A percentile compares a stretch with the other conserved stretches of the same genome.
phyloP scores from a whole-genome alignment of 495 filamentous ascomycete species.

The Pseudevernia furfuracea region DNA sequence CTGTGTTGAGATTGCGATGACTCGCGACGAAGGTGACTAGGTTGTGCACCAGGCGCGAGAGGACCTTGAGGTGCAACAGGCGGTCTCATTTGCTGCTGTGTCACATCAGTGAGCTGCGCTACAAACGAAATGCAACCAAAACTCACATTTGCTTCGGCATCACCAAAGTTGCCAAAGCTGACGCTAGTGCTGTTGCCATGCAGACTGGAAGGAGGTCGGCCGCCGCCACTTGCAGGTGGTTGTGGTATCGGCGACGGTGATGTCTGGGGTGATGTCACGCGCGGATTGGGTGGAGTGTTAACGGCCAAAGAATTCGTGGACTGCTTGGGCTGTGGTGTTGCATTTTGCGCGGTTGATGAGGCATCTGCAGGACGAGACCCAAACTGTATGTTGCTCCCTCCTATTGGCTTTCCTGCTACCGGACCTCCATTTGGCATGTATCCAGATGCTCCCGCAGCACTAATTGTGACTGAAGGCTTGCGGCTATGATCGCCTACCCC shows the following conservation, averaged over 20 bases:
- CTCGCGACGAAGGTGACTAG: constrained; percentile 69
- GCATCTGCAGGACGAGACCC: constrained; percentile 57
- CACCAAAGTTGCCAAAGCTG: constrained; percentile 77
- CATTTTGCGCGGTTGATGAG: constrained; percentile 62
- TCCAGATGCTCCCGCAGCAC: constrained; percentile 63
- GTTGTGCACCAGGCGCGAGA: constrained; percentile 53
- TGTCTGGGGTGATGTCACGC: constrained; percentile 61
- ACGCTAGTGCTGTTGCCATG: constrained; percentile 54
- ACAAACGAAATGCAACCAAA: neutral
- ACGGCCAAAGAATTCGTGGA: constrained; percentile 55
- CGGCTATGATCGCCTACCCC: constrained; percentile 59
- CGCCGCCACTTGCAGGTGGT: constrained; percentile 75
- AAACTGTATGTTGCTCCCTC: constrained; percentile 64
- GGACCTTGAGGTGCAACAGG: constrained; percentile 53
- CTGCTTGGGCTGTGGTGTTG: constrained; percentile 44
- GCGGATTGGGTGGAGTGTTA: constrained; percentile 55
- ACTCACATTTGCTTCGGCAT: constrained; percentile 66
- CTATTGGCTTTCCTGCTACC: constrained; percentile 47
- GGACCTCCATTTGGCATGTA: constrained; percentile 70
- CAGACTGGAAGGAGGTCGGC: constrained; percentile 66
- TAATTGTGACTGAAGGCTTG: constrained; percentile 84
- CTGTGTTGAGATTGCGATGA: constrained; percentile 74
- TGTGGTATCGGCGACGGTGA: constrained; percentile 82
- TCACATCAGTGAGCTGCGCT: constrained; percentile 26
- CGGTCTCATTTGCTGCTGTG: constrained; percentile 48